Conservation (phyloP, 805 yeast species). For the Torulaspora gathmanii region DNA sequence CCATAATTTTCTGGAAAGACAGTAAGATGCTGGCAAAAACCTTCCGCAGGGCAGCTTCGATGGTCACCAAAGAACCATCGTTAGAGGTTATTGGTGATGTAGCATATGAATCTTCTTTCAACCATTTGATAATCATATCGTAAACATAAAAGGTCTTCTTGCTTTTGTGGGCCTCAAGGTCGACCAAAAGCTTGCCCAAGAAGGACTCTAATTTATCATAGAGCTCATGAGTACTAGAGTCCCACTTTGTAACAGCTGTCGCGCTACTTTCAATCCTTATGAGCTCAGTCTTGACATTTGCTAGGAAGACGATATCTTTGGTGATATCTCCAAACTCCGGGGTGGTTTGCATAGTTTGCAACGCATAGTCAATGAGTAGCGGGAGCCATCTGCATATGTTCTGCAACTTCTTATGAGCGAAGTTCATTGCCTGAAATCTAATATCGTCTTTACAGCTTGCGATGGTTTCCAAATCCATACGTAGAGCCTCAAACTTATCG, state of each 20-base stretch:
- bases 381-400: constrained; percentile 35
- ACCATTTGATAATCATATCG: constrained; percentile 47
- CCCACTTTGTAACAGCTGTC: constrained; percentile 16
- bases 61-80: constrained; percentile 28
- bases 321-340: not conserved
- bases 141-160: constrained; percentile 43
- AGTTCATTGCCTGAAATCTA: constrained; percentile 10
- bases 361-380: constrained; percentile 33
- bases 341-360: constrained; percentile 16
- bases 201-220: constrained; percentile 28
- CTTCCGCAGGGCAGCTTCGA: constrained; percentile 48
- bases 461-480: constrained; percentile 24
- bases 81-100: constrained; percentile 1
- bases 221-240: constrained; percentile 9
- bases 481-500: constrained; percentile 18
- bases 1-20: constrained; percentile 57
- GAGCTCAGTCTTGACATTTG: constrained; percentile 13
- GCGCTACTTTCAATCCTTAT: constrained; percentile 14
- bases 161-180: constrained; percentile 40
- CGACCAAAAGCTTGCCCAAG: constrained; percentile 24
- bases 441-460: constrained; percentile 21
- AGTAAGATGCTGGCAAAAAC: constrained; percentile 58
- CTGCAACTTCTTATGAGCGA: constrained; percentile 12
- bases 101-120: constrained; percentile 18
- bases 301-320: constrained; percentile 3